Evolutionary conservation across 345 rosid species (phyloP).

Genomic region (Acer campestre): DNA sequence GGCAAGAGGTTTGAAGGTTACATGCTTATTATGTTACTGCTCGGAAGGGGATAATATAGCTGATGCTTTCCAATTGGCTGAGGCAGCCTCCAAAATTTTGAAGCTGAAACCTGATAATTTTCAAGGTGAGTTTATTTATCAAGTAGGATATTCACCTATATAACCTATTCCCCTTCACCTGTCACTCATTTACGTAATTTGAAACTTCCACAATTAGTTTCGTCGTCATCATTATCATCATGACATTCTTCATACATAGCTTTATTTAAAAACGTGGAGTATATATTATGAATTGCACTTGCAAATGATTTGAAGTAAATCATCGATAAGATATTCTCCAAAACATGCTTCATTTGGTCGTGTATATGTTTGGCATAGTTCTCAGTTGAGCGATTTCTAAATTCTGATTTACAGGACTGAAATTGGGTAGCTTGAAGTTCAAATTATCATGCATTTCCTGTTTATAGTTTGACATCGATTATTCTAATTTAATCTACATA

Average conservation of each 20-base stretch:
- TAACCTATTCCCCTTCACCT: neutral
- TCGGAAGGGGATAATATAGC: slow-evolving; percentile 92
- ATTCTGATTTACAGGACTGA: neutral
- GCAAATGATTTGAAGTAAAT: neutral
- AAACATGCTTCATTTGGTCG: neutral
- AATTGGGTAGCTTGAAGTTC: neutral
- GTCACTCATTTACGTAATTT: neutral
- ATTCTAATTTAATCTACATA: neutral
- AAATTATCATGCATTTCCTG: neutral
- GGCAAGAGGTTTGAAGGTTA: slow-evolving; percentile 84
- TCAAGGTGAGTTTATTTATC: slow-evolving; percentile 45
- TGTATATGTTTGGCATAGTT: no score
- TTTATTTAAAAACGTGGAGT: neutral
- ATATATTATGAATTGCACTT: neutral
- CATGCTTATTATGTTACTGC: slow-evolving; percentile 89
- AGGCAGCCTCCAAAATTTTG: slow-evolving; percentile 61
- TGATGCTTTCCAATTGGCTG: slow-evolving; percentile 79
- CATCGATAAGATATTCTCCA: neutral
- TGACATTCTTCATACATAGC: neutral
- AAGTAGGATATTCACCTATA: neutral
- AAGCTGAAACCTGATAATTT: slow-evolving; percentile 42
- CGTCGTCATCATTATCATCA: neutral
- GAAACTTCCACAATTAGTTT: neutral
- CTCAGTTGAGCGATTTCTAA: neutral
- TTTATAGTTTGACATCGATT: neutral